Percentiles rank a stretch among this genome's conserved stretches.
phyloP scores from a whole-genome alignment of 23 red algal species.

The Gracilaria caudata region DNA sequence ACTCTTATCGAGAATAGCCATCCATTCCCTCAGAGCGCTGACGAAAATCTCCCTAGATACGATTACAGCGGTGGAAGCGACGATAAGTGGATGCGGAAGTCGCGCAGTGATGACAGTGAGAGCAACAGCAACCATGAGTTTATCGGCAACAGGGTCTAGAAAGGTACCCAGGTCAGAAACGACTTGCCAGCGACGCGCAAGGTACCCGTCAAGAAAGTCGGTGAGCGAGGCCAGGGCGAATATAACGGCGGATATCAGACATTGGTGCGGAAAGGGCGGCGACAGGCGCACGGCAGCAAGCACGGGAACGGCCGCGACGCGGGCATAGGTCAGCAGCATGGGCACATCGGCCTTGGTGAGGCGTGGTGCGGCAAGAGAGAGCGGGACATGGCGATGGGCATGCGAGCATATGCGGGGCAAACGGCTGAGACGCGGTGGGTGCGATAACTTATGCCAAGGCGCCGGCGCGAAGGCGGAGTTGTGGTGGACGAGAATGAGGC shows the following conservation, averaged over 20 bases:
- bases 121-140: slow-evolving; percentile 85
- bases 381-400: background rate
- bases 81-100: slow-evolving; percentile 38
- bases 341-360: slow-evolving; percentile 39
- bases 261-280: slow-evolving; percentile 37
- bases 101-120: slow-evolving; percentile 68
- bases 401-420: background rate
- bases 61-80: slow-evolving; percentile 42
- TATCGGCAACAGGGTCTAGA: slow-evolving; percentile 99
- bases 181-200: slow-evolving; percentile 82
- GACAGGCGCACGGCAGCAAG: slow-evolving; percentile 38
- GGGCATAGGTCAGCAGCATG: slow-evolving; percentile 75
- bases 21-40: slow-evolving; percentile 93
- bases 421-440: background rate
- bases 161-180: slow-evolving; percentile 82
- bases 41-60: slow-evolving; percentile 86
- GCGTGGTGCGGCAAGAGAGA: background rate
- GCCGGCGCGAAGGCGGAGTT: background rate
- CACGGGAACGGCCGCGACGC: slow-evolving; percentile 69
- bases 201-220: slow-evolving; percentile 91
- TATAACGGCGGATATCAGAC: slow-evolving; percentile 32
- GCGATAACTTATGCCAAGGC: too few species aligned
- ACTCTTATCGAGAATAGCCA: slow-evolving; percentile 63
- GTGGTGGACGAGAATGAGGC: too few species aligned
- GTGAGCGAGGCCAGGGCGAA: slow-evolving; percentile 83